A percentile compares a stretch with the other conserved stretches of the same genome.
phyloP scores from a whole-genome alignment of 805 yeast species.

The Metschnikowia kofuensis region DNA sequence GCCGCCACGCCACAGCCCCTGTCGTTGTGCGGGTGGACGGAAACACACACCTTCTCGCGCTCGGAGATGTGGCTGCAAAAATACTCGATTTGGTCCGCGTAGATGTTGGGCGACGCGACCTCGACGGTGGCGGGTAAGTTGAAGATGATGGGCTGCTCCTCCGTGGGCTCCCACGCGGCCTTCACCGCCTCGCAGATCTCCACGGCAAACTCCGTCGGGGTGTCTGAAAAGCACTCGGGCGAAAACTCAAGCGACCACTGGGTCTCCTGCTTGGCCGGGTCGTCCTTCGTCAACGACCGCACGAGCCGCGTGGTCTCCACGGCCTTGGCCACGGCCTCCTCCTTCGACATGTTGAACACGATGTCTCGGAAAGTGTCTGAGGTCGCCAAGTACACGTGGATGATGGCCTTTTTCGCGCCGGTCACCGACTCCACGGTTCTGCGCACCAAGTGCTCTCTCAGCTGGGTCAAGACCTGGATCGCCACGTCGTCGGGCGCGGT shows the following conservation, averaged over 20 bases:
- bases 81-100: conserved; percentile 79
- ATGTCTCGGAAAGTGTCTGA: conserved; percentile 73
- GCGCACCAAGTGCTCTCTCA: conserved; percentile 70
- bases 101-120: conserved; percentile 69
- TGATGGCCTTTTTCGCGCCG: conserved; percentile 70
- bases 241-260: conserved; percentile 72
- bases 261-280: conserved; percentile 60
- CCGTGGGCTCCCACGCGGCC: conserved; percentile 77
- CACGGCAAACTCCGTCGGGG: conserved; percentile 70
- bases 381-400: conserved; percentile 74
- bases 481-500: conserved; percentile 73
- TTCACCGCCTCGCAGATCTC: conserved; percentile 80
- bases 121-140: conserved; percentile 82
- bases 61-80: conserved; percentile 65
- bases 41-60: conserved; percentile 67
- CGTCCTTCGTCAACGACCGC: conserved; percentile 69
- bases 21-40: conserved; percentile 76
- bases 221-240: conserved; percentile 75
- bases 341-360: conserved; percentile 67
- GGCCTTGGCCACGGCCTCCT: conserved; percentile 67
- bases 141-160: conserved; percentile 68
- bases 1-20: conserved; percentile 87
- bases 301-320: conserved; percentile 68
- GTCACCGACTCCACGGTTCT: conserved; percentile 71
- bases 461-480: conserved; percentile 72